Conservation (phyloP, 306 rosid species). For the Vigna radiata region DNA sequence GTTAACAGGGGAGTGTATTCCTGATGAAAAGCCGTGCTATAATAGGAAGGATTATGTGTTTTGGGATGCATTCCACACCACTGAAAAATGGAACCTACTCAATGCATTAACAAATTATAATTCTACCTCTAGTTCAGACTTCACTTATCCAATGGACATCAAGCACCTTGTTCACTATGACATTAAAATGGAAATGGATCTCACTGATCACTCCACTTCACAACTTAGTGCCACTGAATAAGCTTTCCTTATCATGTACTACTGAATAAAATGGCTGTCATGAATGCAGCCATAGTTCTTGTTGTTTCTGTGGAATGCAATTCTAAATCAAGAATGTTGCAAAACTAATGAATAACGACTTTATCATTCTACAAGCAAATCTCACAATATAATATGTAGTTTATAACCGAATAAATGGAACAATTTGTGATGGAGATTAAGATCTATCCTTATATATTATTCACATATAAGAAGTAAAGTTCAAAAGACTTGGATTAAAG, state of each 20-base stretch:
- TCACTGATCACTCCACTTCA: conserved; percentile 5
- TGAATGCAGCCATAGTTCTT: too few species aligned
- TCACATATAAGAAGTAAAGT: too few species aligned
- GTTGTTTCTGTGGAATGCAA: too few species aligned
- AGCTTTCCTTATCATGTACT: background rate
- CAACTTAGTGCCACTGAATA: conserved; percentile 16
- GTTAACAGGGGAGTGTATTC: conserved; percentile 37
- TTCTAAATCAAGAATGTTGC: too few species aligned
- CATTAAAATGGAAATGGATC: conserved; percentile 22
- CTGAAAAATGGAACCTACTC: conserved; percentile 42
- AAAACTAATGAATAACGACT: too few species aligned
- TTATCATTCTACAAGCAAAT: too few species aligned
- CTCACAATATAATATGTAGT: too few species aligned
- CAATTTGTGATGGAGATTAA: too few species aligned
- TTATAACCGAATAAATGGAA: too few species aligned
- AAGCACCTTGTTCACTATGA: conserved; percentile 39
- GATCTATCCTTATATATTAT: too few species aligned
- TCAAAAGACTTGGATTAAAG: too few species aligned
- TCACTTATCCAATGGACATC: conserved; percentile 52
- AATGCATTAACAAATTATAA: conserved; percentile 34
- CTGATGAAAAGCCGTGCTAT: conserved; percentile 39
- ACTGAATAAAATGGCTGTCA: background rate
- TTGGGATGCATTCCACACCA: conserved; percentile 58
- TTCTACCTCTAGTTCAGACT: background rate
- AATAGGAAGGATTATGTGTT: conserved; percentile 55